Conservation (phyloP, 2,329 filamentous ascomycete species). For the Onygenales sp. region DNA sequence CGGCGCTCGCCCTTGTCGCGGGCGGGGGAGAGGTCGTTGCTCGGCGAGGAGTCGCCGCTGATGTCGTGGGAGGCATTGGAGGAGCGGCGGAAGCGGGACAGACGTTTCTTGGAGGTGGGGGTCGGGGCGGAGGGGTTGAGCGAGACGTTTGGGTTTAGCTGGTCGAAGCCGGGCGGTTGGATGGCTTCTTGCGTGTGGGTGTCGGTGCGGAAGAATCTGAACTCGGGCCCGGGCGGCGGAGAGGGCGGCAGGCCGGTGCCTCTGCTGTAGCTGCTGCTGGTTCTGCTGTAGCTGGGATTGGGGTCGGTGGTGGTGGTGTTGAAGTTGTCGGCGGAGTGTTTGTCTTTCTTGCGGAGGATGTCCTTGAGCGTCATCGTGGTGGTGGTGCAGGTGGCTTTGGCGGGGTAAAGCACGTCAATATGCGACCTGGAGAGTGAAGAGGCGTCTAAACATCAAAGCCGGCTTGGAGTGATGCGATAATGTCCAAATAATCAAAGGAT, state of each 20-base stretch:
- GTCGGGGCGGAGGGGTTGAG: neutral
- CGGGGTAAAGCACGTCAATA: neutral
- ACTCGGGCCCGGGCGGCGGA: conserved; percentile 47
- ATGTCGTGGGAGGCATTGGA: conserved; percentile 10
- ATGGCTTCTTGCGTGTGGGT: conserved; percentile 72
- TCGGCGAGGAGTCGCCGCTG: neutral
- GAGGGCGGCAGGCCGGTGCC: conserved; percentile 23
- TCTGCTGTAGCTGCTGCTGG: conserved; percentile 7
- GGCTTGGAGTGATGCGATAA: too few relatives aligned
- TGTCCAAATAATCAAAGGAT: too few relatives aligned
- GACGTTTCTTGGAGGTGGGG: conserved; percentile 13
- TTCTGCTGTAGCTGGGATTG: conserved; percentile 9
- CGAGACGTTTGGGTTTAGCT: conserved; percentile 9
- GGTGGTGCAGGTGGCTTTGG: neutral
- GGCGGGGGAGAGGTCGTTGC: neutral
- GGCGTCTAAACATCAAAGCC: too few relatives aligned
- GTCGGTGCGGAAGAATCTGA: conserved; percentile 78
- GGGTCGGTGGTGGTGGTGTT: neutral
- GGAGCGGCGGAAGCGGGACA: conserved; percentile 24
- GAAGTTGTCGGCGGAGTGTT: conserved; percentile 23
- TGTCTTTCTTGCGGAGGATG: conserved; percentile 55
- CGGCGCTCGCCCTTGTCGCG: conserved; percentile 19
- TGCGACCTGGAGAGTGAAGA: too few relatives aligned
- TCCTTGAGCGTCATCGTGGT: conserved; percentile 49
- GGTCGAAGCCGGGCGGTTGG: conserved; percentile 52